phyloP scores from a whole-genome alignment of 345 rosid genomes.

The Melaleuca alternifolia region DNA sequence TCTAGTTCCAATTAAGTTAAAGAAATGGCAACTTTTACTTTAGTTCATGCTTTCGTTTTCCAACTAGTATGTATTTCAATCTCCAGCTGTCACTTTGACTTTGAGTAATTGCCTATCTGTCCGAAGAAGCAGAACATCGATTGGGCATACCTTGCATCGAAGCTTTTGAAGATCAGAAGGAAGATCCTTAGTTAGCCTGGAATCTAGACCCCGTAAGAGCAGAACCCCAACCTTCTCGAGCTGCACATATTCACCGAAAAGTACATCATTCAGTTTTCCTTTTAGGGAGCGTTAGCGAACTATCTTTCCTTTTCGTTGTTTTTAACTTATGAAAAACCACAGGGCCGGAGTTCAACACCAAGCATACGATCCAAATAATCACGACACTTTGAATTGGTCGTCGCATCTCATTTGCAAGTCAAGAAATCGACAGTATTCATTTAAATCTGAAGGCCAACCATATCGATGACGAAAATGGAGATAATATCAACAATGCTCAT shows the following conservation, averaged over 20 bases:
- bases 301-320: neutral
- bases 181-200: constrained; percentile 87
- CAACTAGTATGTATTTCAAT: neutral
- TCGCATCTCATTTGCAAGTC: neutral
- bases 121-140: neutral
- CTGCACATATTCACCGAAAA: constrained; percentile 20
- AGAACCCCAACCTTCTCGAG: constrained; percentile 85
- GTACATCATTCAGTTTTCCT: neutral
- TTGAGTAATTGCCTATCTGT: neutral
- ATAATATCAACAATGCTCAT: neutral
- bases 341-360: neutral
- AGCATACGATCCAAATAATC: neutral
- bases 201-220: constrained; percentile 84
- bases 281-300: neutral
- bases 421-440: neutral
- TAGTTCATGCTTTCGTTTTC: neutral
- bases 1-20: neutral
- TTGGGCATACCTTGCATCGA: constrained; percentile 67
- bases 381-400: neutral
- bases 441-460: neutral
- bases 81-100: neutral
- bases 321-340: neutral
- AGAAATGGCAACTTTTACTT: neutral
- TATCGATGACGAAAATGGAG: neutral
- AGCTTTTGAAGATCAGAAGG: constrained; percentile 94